Evolutionary conservation across 257 asterid genomes (phyloP).

Genomic region (Jacaranda mimosifolia): DNA sequence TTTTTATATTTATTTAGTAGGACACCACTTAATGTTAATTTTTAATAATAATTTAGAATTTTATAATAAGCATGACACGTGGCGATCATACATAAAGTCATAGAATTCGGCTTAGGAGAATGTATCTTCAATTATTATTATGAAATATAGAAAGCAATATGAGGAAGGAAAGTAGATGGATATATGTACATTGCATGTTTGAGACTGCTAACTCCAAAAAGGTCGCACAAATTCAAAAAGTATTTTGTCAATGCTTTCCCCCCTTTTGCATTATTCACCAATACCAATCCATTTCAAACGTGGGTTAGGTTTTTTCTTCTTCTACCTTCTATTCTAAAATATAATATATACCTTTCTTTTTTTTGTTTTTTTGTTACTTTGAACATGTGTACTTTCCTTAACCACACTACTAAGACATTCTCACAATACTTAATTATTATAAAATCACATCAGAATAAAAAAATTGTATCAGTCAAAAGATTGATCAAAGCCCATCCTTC

Average conservation of each 20-base stretch:
- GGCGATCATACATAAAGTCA: slow-evolving; percentile 20
- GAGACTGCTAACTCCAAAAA: background rate
- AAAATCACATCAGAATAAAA: background rate
- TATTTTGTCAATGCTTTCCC: slow-evolving; percentile 6
- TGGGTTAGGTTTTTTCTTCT: slow-evolving; percentile 40
- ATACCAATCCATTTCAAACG: background rate
- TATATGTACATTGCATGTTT: background rate
- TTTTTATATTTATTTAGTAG: too few relatives aligned
- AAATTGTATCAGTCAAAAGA: slow-evolving; percentile 25
- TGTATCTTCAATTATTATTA: too few relatives aligned
- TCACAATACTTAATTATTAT: background rate
- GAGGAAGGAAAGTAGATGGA: background rate
- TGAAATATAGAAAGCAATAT: background rate
- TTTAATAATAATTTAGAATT: too few relatives aligned
- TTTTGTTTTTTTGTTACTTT: background rate
- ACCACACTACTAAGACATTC: slow-evolving; percentile 28
- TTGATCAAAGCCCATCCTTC: slow-evolving; percentile 22
- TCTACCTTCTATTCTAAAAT: slow-evolving; percentile 36
- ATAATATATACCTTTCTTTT: too few relatives aligned
- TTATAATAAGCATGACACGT: background rate
- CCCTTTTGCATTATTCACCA: slow-evolving; percentile 13
- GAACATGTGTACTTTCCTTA: slow-evolving; percentile 35
- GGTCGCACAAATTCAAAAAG: slow-evolving; percentile 32
- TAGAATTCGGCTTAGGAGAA: slow-evolving; percentile 26
- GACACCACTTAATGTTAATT: too few relatives aligned